Evolutionary conservation across 495 filamentous ascomycete species (phyloP).

Genomic region (Bombardia bombarda): DNA sequence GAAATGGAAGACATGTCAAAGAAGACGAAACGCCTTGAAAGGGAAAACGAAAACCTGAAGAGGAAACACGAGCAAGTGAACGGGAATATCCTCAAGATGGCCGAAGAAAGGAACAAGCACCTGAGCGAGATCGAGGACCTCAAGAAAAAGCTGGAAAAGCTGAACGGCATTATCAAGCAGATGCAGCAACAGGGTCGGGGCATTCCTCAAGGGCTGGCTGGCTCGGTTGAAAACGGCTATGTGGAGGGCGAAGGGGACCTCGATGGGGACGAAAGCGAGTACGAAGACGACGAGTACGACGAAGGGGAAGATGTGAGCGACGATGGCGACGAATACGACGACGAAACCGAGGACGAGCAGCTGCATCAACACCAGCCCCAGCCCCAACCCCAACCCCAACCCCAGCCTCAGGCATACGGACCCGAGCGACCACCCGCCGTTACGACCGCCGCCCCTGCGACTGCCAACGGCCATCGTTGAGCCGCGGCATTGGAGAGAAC

Average conservation of each 20-base stretch:
- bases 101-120: constrained; percentile 80
- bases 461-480: constrained; percentile 22
- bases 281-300: constrained; percentile 66
- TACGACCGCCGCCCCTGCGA: constrained; percentile 30
- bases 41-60: constrained; percentile 86
- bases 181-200: constrained; percentile 89
- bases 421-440: constrained; percentile 50
- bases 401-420: constrained; percentile 40
- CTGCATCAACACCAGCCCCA: constrained; percentile 42
- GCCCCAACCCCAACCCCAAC: no score
- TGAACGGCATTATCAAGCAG: constrained; percentile 85
- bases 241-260: constrained; percentile 37
- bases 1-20: constrained; percentile 99
- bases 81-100: constrained; percentile 95
- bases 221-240: constrained; percentile 46
- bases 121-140: constrained; percentile 72
- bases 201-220: constrained; percentile 48
- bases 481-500: background rate
- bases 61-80: constrained; percentile 91
- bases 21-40: constrained; percentile 95
- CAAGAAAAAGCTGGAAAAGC: constrained; percentile 83
- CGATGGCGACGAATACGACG: constrained; percentile 52
- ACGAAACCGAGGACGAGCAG: constrained; percentile 53
- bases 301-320: constrained; percentile 38
- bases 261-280: constrained; percentile 67